phyloP scores from a whole-genome alignment of 352 stramenopile genomes.

The Phytophthora hibernalis region DNA sequence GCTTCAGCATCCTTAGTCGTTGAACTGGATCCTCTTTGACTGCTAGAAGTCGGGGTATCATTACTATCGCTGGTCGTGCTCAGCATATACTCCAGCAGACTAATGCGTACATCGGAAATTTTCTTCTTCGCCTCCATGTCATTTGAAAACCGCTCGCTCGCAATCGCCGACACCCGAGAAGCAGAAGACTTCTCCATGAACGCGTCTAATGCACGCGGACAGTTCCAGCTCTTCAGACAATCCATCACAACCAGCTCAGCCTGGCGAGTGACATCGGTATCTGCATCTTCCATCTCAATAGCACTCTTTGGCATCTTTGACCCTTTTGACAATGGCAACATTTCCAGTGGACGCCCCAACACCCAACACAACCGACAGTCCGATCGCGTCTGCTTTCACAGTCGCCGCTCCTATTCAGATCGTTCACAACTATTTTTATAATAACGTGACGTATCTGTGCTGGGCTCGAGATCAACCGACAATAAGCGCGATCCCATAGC shows the following conservation, averaged over 20 bases:
- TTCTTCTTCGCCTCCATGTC: constrained; percentile 67
- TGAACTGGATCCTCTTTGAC: constrained; percentile 7
- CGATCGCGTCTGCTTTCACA: constrained; percentile 9
- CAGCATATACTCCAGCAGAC: constrained; percentile 65
- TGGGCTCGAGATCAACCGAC: neutral
- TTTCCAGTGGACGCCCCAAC: neutral
- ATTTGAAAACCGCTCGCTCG: constrained; percentile 60
- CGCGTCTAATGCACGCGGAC: constrained; percentile 57
- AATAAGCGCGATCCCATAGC: constrained; percentile 14
- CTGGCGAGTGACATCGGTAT: constrained; percentile 58
- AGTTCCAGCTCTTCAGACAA: constrained; percentile 69
- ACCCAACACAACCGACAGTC: constrained; percentile 1
- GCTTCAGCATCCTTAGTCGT: constrained; percentile 30
- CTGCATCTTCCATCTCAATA: constrained; percentile 22
- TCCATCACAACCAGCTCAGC: constrained; percentile 78
- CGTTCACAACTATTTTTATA: constrained; percentile 27
- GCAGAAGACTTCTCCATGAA: constrained; percentile 48
- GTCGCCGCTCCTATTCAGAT: neutral
- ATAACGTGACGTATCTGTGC: constrained; percentile 1
- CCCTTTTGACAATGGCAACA: constrained; percentile 10
- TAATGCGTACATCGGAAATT: constrained; percentile 4
- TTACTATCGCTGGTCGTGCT: constrained; percentile 26
- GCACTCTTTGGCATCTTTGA: constrained; percentile 36
- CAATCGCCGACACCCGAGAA: constrained; percentile 28
- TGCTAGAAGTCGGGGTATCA: constrained; percentile 10